Evolutionary conservation across 805 yeast species (phyloP), one percentile per base, ranked within the genome.

Genomic region (Pichia thaimueangensis): DNA sequence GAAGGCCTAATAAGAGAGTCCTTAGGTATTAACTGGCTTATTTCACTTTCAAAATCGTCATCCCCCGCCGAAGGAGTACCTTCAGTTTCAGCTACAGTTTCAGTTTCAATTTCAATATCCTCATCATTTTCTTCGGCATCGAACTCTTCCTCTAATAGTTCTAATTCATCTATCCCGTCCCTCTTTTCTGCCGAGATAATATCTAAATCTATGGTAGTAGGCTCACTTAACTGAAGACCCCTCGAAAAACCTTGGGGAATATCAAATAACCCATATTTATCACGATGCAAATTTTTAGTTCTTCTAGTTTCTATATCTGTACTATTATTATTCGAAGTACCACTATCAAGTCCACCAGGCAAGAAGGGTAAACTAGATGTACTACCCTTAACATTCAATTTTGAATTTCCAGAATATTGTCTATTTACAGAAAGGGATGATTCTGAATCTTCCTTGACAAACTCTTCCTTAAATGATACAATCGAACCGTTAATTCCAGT

Each of bases 331-430:
- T 67, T 71, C 22, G 55, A 60, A 21, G 30, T 45, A 2, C 38
- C 30, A 12, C 42, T 43, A 8, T 45, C 34, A 6, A 39, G 43
- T 2, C 97, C 97, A 50, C 98, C 97, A 0, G 98, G 98, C 45
- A 82, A 80, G 57, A 93, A 93, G 0, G 98, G 98, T 54, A 91
- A 63, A 53, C 74, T 84, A 16, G 78, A 73, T 0, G 94, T 71
- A 4, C 78, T 69, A 0, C 97, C 97, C 36, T 71, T 67, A 3
- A 86, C 64, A 2, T 80, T 67, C n/a, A 43, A 25, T 31, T 78
- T 82, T n/a, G 67, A 67, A 49, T 76, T 76, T 6, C 82, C 70
- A 13, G 80, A 77, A 48, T 78, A 74, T 41, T 79, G 74, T 48
- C 98, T 70, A 24, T 75, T 78, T 45, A 88, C 59, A 1, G 95